Conservation (phyloP, 192 early-diverging fungal genomes). For the Podila epicladia region DNA sequence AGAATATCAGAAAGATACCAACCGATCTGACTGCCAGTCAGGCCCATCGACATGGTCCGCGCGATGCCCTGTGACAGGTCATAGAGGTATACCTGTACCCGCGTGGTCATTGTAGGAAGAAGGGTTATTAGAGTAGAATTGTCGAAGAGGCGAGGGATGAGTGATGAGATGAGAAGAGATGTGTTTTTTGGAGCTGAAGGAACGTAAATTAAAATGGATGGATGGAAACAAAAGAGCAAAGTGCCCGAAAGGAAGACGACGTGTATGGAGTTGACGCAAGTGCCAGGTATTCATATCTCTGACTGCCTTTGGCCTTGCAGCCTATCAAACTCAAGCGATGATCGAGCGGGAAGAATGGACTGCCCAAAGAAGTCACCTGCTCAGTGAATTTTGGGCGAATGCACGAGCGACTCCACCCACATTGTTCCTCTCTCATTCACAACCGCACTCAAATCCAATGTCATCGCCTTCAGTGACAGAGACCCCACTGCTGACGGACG, state of each 20-base stretch:
- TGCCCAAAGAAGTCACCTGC: no score
- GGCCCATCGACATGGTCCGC: conserved; percentile 63
- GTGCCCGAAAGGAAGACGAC: background rate
- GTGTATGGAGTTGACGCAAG: no score
- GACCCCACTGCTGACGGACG: conserved; percentile 22
- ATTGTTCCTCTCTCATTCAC: background rate
- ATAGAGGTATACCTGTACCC: conserved; percentile 67
- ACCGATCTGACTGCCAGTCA: conserved; percentile 77
- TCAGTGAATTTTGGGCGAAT: no score
- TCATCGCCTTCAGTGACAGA: background rate
- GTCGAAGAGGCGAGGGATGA: background rate
- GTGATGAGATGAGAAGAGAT: background rate
- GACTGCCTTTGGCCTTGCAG: no score
- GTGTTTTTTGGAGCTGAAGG: background rate
- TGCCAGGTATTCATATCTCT: no score
- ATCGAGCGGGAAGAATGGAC: no score
- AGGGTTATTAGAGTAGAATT: background rate
- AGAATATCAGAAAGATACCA: conserved; percentile 1
- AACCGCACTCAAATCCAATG: no score
- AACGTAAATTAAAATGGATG: background rate
- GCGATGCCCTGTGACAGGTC: conserved; percentile 83
- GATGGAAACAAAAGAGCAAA: background rate
- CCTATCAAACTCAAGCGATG: no score
- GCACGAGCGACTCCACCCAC: no score
- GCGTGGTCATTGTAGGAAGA: conserved; percentile 18